Evolutionary conservation across 2,329 filamentous ascomycete species (phyloP).

Genomic region (Tolypocladium nubicola): DNA sequence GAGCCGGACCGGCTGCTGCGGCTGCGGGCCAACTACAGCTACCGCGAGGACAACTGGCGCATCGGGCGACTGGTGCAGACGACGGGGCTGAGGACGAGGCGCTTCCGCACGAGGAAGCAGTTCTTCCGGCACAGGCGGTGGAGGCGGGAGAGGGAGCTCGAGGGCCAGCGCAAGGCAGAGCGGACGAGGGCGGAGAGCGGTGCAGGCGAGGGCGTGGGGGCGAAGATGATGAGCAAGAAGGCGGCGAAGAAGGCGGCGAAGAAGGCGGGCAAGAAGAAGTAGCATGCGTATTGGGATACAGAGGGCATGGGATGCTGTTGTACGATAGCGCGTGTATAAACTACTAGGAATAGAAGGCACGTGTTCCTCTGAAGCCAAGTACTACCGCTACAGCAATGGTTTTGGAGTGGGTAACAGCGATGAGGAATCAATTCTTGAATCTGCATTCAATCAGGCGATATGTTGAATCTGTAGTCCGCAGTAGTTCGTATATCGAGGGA

Average conservation of each 20-base stretch:
- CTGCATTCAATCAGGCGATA: background rate
- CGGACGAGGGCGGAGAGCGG: slow-evolving; percentile 21
- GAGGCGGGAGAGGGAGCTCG: slow-evolving; percentile 30
- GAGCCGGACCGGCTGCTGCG: slow-evolving; percentile 37
- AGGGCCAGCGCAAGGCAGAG: slow-evolving; percentile 28
- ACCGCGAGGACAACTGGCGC: slow-evolving; percentile 49
- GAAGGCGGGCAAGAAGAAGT: slow-evolving; percentile 25
- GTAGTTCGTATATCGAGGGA: too few relatives aligned
- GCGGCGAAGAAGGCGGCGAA: slow-evolving; percentile 24
- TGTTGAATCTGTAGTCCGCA: too few relatives aligned
- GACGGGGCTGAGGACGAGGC: slow-evolving; percentile 37
- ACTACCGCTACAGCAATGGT: too few relatives aligned
- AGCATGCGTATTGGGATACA: background rate
- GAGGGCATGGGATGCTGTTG: background rate
- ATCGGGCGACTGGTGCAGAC: slow-evolving; percentile 44
- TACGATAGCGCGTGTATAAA: background rate
- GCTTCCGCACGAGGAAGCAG: slow-evolving; percentile 39
- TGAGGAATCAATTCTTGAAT: too few relatives aligned
- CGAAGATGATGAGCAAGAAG: slow-evolving; percentile 22
- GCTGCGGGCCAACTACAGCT: slow-evolving; percentile 44
- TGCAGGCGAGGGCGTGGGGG: slow-evolving; percentile 19
- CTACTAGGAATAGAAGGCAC: background rate
- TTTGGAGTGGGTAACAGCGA: too few relatives aligned
- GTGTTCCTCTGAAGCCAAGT: background rate
- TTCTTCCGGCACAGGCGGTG: slow-evolving; percentile 33